phyloP scores from a whole-genome alignment of 2,329 filamentous ascomycete species.

The Penicillium sp. region DNA sequence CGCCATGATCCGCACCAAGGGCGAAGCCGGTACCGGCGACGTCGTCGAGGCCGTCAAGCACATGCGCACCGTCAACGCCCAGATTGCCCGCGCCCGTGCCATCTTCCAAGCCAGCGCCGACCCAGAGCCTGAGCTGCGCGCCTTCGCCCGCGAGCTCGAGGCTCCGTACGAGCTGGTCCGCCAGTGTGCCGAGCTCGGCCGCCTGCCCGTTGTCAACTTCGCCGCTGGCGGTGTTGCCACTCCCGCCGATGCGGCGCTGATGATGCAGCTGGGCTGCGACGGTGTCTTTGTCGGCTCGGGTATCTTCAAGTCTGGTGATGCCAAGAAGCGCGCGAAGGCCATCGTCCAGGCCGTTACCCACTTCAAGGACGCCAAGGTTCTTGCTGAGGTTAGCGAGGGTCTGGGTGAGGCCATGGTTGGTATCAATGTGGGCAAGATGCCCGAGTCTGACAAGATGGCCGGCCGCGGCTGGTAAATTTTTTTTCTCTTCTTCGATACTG shows the following conservation, averaged over 20 bases:
- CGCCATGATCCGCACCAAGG: conserved; percentile 98
- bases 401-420: conserved; percentile 98
- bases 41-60: conserved; percentile 96
- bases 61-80: conserved; percentile 83
- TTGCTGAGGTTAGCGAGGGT: conserved; percentile 84
- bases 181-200: conserved; percentile 82
- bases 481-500: conserved; percentile 6
- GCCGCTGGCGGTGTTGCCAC: conserved; percentile 99
- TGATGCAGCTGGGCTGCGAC: conserved; percentile 99
- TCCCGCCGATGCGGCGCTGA: conserved; percentile 90
- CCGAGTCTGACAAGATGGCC: conserved; percentile 77
- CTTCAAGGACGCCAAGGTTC: conserved; percentile 78
- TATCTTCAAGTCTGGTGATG: conserved; percentile 96
- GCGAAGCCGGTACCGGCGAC: conserved; percentile 95
- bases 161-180: conserved; percentile 76
- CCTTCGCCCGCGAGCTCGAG: conserved; percentile 78
- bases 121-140: conserved; percentile 71
- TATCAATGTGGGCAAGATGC: conserved; percentile 80
- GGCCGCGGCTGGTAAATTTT: conserved; percentile 75
- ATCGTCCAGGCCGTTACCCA: conserved; percentile 95
- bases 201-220: conserved; percentile 95
- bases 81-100: conserved; percentile 71
- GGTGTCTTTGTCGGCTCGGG: conserved; percentile 96
- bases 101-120: conserved; percentile 49
- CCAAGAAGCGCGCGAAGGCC: conserved; percentile 84